Conservation (phyloP, 345 rosid genomes). For the Lenwebbia sp. region DNA sequence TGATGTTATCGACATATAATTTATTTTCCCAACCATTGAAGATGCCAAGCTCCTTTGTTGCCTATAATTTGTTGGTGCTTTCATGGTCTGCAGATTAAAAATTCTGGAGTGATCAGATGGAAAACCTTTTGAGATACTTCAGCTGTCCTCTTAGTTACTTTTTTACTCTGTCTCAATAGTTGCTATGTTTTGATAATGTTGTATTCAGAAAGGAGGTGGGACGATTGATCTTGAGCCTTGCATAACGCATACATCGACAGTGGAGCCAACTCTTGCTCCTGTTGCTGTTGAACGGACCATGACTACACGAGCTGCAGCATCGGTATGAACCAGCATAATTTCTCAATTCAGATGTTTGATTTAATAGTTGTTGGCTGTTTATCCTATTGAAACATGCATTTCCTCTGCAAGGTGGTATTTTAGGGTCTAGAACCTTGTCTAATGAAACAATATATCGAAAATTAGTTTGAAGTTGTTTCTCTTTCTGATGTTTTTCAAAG, state of each 20-base stretch:
- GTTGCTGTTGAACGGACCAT: slow-evolving; percentile 96
- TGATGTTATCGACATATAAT: background rate
- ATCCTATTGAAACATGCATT: background rate
- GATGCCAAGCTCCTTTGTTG: background rate
- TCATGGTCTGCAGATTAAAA: background rate
- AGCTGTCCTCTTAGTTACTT: background rate
- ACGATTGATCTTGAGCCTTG: slow-evolving; percentile 92
- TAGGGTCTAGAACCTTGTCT: background rate
- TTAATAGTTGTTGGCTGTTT: background rate
- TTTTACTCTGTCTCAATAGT: background rate
- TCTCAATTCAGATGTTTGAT: background rate
- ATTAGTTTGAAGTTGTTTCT: background rate
- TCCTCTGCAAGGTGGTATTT: background rate
- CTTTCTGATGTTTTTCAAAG: background rate
- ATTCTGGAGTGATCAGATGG: background rate
- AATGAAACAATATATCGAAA: background rate
- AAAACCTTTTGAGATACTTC: background rate
- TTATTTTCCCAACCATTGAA: background rate
- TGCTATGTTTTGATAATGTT: background rate
- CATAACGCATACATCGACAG: slow-evolving; percentile 86
- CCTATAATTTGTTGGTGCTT: background rate
- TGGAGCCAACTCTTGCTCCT: slow-evolving; percentile 99
- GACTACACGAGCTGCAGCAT: slow-evolving; percentile 99
- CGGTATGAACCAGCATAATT: slow-evolving; percentile 34
- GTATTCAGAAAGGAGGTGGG: slow-evolving; percentile 91